Evolutionary conservation across 352 stramenopile genomes (phyloP).

Genomic region (Phytophthora citricola): DNA sequence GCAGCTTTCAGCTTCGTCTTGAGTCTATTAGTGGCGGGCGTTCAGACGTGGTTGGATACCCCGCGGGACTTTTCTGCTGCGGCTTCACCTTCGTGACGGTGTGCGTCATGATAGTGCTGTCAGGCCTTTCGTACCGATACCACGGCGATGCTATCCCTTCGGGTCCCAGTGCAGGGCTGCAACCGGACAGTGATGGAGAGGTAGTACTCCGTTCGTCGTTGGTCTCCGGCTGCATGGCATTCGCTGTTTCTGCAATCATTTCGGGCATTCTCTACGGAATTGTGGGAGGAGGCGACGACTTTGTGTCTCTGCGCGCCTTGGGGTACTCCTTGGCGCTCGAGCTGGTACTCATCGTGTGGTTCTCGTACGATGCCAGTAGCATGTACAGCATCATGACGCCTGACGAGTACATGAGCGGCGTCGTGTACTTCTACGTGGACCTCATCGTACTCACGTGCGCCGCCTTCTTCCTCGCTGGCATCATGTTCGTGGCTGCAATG

Average conservation of each 20-base stretch:
- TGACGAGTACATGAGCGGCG: constrained; percentile 72
- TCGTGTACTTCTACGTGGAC: constrained; percentile 75
- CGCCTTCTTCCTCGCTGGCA: constrained; percentile 41
- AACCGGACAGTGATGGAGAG: constrained; percentile 21
- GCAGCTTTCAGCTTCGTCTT: constrained; percentile 48
- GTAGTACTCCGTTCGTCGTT: constrained; percentile 43
- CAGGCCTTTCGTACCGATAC: constrained; percentile 37
- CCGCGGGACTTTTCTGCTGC: constrained; percentile 49
- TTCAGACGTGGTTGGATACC: constrained; percentile 55
- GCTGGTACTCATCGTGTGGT: constrained; percentile 60
- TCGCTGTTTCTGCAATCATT: constrained; percentile 29
- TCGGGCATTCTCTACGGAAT: constrained; percentile 37
- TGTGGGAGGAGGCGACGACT: constrained; percentile 20
- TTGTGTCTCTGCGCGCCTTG: constrained; percentile 48
- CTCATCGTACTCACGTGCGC: constrained; percentile 59
- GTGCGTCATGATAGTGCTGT: constrained; percentile 47
- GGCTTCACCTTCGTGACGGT: constrained; percentile 48
- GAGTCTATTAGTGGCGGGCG: constrained; percentile 46
- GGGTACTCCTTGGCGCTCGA: constrained; percentile 49
- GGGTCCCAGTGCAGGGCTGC: constrained; percentile 22
- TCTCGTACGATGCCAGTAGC: constrained; percentile 55
- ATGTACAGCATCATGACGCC: constrained; percentile 69
- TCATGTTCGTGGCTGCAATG: constrained; percentile 41
- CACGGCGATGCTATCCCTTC: constrained; percentile 26
- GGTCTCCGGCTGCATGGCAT: constrained; percentile 36